Evolutionary conservation across 768 basidiomycete species (phyloP).

Genomic region (Lactarius evosmus): DNA sequence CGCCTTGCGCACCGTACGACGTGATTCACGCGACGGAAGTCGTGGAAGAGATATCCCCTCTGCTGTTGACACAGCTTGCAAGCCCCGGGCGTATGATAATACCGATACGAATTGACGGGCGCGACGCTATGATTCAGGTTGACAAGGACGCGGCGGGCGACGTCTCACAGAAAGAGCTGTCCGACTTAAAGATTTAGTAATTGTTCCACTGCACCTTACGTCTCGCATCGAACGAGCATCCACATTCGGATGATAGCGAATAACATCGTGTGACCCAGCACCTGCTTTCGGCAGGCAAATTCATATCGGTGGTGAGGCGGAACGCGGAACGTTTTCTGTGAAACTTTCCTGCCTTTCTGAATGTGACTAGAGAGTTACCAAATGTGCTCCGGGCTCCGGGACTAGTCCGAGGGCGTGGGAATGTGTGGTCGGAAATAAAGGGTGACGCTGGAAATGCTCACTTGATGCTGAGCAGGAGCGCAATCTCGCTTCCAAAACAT

Average conservation of each 20-base stretch:
- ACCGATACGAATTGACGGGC: constrained; percentile 65
- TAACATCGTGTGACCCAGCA: not conserved
- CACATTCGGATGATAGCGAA: not conserved
- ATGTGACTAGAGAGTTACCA: not conserved
- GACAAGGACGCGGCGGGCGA: constrained; percentile 73
- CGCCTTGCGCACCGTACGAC: constrained; percentile 34
- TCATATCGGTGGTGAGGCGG: not conserved
- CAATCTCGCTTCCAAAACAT: not conserved
- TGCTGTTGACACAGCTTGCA: constrained; percentile 73
- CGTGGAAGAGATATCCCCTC: constrained; percentile 63
- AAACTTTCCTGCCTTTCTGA: not conserved
- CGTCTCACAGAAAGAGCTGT: constrained; percentile 59
- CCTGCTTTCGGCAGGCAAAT: not conserved
- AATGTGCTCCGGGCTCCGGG: not conserved
- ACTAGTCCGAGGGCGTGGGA: not conserved
- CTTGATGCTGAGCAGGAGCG: not conserved
- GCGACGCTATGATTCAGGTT: constrained; percentile 57
- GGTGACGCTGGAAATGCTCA: not conserved
- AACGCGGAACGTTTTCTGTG: not conserved
- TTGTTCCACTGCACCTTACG: not conserved
- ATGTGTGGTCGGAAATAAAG: not conserved
- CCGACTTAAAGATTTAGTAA: constrained; percentile 38
- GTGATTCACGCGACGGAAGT: constrained; percentile 94
- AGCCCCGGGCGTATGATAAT: constrained; percentile 82
- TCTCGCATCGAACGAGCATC: not conserved